Evolutionary conservation across 2,329 filamentous ascomycete species (phyloP).

Genomic region (Scedosporium apiospermum): DNA sequence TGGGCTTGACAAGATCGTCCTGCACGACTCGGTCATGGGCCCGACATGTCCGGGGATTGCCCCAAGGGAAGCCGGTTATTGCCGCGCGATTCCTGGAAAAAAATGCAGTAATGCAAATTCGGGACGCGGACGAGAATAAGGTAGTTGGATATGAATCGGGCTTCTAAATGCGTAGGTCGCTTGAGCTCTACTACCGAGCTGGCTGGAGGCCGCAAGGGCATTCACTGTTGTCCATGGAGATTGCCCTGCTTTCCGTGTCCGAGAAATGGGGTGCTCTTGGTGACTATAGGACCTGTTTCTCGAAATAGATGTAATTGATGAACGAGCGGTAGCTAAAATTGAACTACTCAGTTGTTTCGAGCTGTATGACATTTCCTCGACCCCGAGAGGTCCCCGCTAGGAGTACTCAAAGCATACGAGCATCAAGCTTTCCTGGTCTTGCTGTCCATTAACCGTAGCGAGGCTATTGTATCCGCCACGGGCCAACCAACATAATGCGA

Average conservation of each 20-base stretch:
- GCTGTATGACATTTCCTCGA: not conserved
- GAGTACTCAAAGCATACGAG: not conserved
- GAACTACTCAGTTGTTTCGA: not conserved
- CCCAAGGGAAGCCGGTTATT: not conserved
- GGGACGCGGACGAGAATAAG: not conserved
- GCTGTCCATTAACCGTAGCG: not conserved
- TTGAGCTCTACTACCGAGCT: not conserved
- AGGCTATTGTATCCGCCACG: not conserved
- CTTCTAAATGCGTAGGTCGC: not conserved
- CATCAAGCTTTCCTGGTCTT: not conserved
- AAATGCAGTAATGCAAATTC: not conserved
- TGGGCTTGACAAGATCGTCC: not conserved
- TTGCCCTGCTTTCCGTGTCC: not conserved
- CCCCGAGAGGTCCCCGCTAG: not conserved
- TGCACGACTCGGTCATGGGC: conserved; percentile 6
- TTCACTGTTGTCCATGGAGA: not conserved
- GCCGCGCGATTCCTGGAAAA: not conserved
- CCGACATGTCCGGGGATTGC: not conserved
- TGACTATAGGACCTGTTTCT: not conserved
- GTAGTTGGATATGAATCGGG: not conserved
- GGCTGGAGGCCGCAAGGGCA: not conserved
- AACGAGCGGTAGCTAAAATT: too few species aligned
- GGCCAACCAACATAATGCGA: not conserved
- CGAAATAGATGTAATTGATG: not conserved
- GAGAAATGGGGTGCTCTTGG: not conserved